A percentile compares a stretch with the other conserved stretches of the same genome.
These are phyloP conservation scores for Eucalyptus globulus DNA, from an alignment of 345 rosid genomes.

Conservation along the genomic window DNA sequence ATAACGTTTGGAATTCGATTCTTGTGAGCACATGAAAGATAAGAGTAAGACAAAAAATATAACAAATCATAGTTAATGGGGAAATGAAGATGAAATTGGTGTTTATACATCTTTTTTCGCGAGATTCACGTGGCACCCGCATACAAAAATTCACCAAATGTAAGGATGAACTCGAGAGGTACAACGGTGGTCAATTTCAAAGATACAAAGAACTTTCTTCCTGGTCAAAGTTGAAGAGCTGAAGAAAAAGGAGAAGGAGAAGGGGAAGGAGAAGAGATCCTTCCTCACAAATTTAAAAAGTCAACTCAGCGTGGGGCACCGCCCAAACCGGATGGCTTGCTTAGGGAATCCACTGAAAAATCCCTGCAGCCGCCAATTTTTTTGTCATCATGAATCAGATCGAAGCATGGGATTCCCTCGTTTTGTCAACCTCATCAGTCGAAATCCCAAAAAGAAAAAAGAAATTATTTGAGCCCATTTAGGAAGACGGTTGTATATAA, in stretches of 20 bases:
- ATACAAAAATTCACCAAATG: not conserved
- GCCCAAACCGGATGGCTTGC: not conserved
- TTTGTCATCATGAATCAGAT: not conserved
- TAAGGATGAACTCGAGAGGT: not conserved
- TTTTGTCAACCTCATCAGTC: not conserved
- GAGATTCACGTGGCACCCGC: not conserved
- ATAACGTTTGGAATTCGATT: not conserved
- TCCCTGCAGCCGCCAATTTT: not conserved
- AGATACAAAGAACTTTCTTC: not conserved
- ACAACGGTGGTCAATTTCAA: not conserved
- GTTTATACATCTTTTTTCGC: not conserved
- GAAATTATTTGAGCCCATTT: not conserved
- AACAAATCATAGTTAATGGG: too few species aligned
- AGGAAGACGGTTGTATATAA: not conserved
- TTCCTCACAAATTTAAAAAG: not conserved
- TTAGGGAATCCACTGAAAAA: not conserved
- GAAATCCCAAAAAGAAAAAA: not conserved
- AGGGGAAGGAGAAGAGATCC: not conserved
- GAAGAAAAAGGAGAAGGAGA: not conserved
- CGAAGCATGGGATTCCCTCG: not conserved
- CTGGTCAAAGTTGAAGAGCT: not conserved
- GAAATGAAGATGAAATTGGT: too few species aligned
- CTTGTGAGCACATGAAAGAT: not conserved
- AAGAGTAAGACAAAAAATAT: too few species aligned
- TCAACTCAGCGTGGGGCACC: not conserved